These are phyloP conservation scores for Colletotrichum sidae DNA, from an alignment of 2,329 filamentous ascomycete species.

Conservation along the genomic window DNA sequence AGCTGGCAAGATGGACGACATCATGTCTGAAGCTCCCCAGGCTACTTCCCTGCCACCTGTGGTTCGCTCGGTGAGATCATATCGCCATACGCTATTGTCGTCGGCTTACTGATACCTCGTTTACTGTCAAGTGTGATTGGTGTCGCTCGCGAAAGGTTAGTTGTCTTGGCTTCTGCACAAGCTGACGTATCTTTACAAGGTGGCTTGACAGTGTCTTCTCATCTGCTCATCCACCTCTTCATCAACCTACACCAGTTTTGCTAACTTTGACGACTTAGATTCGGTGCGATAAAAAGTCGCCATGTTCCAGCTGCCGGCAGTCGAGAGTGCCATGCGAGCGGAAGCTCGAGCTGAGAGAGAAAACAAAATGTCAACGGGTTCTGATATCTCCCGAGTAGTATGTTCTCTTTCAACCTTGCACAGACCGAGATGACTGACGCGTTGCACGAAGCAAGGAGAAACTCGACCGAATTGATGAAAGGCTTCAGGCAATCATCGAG, in stretches of 20 bases:
- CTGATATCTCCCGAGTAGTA: slow-evolving; percentile 25
- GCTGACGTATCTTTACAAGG: neutral
- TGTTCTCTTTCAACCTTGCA: neutral
- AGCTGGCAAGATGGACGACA: no score
- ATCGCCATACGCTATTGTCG: no score
- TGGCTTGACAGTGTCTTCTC: neutral
- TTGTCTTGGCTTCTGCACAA: no score
- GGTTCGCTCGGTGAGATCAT: no score
- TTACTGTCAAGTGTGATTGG: no score
- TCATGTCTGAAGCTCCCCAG: no score
- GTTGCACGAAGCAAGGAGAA: slow-evolving; percentile 1
- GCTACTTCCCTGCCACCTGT: accelerated
- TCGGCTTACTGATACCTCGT: no score
- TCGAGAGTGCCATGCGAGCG: slow-evolving; percentile 7
- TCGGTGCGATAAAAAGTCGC: slow-evolving; percentile 1
- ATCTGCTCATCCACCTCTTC: neutral
- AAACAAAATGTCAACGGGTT: slow-evolving; percentile 5
- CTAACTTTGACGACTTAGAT: neutral
- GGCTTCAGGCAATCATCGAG: slow-evolving; percentile 2
- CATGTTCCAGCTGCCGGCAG: slow-evolving; percentile 7
- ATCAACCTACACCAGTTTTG: neutral
- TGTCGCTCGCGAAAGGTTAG: no score
- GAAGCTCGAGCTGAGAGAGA: neutral
- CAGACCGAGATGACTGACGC: accelerated
- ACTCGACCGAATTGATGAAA: slow-evolving; percentile 17